Base-by-base conservation (phyloP, 495 filamentous ascomycete genomes). In the Aspergillus saccharolyticus region DNA sequence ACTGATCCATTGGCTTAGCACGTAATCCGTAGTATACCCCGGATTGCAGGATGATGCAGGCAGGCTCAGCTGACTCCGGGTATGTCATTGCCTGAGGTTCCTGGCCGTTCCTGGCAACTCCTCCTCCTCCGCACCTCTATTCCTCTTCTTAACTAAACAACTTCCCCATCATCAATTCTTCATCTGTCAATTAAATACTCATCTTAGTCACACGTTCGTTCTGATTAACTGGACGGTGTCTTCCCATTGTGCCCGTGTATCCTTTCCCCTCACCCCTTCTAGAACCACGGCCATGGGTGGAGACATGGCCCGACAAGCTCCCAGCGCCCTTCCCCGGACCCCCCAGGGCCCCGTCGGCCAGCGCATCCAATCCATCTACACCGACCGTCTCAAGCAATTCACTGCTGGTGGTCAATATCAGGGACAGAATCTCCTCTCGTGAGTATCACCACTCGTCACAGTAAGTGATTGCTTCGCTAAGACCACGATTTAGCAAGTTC, bases 341-440 rank as follows among this genome's bases (percentile, higher is more conserved):
- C 78, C 83, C 52, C 72, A 76, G 53, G 75, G 76, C 54, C 86
- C 86, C 22, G 84, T 86, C 63, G 93, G 92, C 58, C 88, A 95
- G 74, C 86, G 90, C 65, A 96, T 97, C 65, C 81, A 84, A 63
- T 80, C 80, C 66, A 91, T 97, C 70, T 96, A 96, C 79, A 88
- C 84, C 59, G 87, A 91, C 63, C 85, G 94, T 42, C 83, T 98
- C 62, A 78, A 75, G 19, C 84, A 89, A 67, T 96, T 98, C 76
- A 90, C 87, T 45, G 76, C 79, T 19, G 72, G 70, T 15, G 94
- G 94, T 54, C 91, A 96, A 71, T 98, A 93, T 78, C 79, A 84
- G 57, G 75, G 81, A 20, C 80, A 88, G 57, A 92, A 90, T 58
- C 80, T 97, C n/a, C 75, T 84, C 42, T 81, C 85, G 74, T 85